Evolutionary conservation across 192 early-diverging fungal genomes (phyloP), one percentile per base, ranked within the genome.

Genomic region (Martensiomyces pterosporus): DNA sequence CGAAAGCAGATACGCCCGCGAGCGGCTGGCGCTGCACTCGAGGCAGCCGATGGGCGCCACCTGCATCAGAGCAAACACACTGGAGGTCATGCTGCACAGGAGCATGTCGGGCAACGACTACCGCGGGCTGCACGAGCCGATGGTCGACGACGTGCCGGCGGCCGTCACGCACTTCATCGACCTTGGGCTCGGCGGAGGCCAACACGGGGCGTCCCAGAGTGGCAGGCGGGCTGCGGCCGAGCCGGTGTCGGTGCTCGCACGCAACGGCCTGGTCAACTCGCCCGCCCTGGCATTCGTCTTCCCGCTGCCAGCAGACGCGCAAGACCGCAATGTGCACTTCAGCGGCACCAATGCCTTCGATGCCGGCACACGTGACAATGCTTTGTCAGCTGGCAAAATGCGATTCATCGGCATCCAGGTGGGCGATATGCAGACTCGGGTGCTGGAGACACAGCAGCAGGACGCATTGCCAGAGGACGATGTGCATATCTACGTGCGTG

Each of bases 91-190:
- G 45, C 16, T 73, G 50, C 69, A 61, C 34, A 62, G 69, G 37
- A 53, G 51, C 50, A 48, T 73, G 62, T 38, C 57, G 9, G 69
- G 49, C 19, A 73, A 73, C 50, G 69, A 73, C 34, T 73, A 47
- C 47, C 69, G 69, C 26, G 69, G 69, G 1, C 49, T 73, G 37
- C 8, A 9, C 4, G 19, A 18, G 6, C 69, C 69, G 6, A 19
- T 73, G 34, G 24, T 22, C 1, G 69, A 73, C 54, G 1, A 5
- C 15, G 29, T 19, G 0, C 40, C 55, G 2, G 69, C 51, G 6
- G 15, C 37, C 0, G 47, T 46, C 8, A 48, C 63, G 38, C 63
- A 60, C 13, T 51, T 62, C 32, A 14, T 73, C 0, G 69, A 73
- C 21, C 23, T 61, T 13, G 33, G 40, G 10, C 39, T 16, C 5